Conservation (phyloP, 73 alveolate genomes). For the Tetrahymena elliotti region DNA sequence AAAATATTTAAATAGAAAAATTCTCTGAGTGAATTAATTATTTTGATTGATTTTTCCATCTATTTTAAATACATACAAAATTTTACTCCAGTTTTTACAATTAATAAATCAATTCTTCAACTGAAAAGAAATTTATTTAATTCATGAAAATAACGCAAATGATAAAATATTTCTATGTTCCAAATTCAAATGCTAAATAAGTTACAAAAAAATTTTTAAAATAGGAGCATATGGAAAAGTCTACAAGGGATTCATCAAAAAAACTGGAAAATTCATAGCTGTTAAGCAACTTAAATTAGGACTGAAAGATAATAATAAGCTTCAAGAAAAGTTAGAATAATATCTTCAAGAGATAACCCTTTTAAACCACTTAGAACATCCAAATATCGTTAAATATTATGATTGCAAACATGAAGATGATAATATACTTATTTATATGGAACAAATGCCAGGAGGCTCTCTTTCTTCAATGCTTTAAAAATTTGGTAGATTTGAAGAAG, state of each 20-base stretch:
- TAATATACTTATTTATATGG: conserved; percentile 63
- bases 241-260: background rate
- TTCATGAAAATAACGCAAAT: background rate
- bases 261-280: background rate
- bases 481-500: conserved; percentile 62
- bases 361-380: conserved; percentile 56
- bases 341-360: conserved; percentile 48
- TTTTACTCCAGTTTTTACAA: too few species aligned
- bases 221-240: background rate
- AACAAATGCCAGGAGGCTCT: conserved; percentile 70
- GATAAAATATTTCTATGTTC: too few species aligned
- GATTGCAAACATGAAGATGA: conserved; percentile 53
- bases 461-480: conserved; percentile 47
- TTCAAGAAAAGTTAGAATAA: background rate
- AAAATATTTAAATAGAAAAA: too few species aligned
- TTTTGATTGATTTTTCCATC: too few species aligned
- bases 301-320: background rate
- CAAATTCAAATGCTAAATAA: background rate
- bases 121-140: too few species aligned
- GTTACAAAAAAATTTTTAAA: background rate
- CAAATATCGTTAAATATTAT: conserved; percentile 67
- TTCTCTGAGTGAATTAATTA: too few species aligned
- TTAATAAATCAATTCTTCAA: too few species aligned
- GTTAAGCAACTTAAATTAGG: background rate
- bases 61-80: too few species aligned